Evolutionary conservation across 495 filamentous ascomycete genomes (phyloP).

Genomic region (Cenococcum geophilum): DNA sequence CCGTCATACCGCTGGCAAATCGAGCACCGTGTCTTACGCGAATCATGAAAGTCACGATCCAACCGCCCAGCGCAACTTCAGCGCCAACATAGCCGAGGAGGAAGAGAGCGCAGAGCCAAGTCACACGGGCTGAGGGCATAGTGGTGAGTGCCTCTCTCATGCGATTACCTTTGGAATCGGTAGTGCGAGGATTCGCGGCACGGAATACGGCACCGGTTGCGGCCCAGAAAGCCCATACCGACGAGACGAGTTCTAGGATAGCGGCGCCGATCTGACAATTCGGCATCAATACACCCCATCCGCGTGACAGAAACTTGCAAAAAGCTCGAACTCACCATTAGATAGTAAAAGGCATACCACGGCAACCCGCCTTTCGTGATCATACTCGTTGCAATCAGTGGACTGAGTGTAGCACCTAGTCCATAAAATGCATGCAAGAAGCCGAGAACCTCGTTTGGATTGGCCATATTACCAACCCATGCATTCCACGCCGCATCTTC

Average conservation of each 20-base stretch:
- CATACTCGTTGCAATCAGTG: conserved; percentile 53
- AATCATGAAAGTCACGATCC: conserved; percentile 63
- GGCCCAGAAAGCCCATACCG: conserved; percentile 58
- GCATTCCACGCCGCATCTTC: conserved; percentile 61
- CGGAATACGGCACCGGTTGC: conserved; percentile 59
- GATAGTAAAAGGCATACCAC: conserved; percentile 59
- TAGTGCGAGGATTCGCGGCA: conserved; percentile 41
- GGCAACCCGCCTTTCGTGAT: conserved; percentile 44
- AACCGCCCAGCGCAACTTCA: conserved; percentile 77
- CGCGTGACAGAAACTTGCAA: not conserved
- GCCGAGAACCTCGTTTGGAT: conserved; percentile 54
- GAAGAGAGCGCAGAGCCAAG: conserved; percentile 73
- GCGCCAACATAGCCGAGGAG: conserved; percentile 73
- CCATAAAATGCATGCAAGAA: conserved; percentile 56
- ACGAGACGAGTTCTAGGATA: conserved; percentile 52
- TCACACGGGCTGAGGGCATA: conserved; percentile 46
- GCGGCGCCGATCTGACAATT: conserved; percentile 52
- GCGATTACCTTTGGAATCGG: conserved; percentile 44
- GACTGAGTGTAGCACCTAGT: conserved; percentile 50
- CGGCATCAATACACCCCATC: not conserved
- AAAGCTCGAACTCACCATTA: conserved; percentile 44
- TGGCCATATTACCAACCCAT: conserved; percentile 58
- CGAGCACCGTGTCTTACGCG: conserved; percentile 48
- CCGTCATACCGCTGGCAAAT: conserved; percentile 57
- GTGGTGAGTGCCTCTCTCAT: conserved; percentile 53